Evolutionary conservation across 1,139 yeast genomes (phyloP), one percentile per base, ranked within the genome.

Genomic region (Zhuliangozyma blackwelliae): DNA sequence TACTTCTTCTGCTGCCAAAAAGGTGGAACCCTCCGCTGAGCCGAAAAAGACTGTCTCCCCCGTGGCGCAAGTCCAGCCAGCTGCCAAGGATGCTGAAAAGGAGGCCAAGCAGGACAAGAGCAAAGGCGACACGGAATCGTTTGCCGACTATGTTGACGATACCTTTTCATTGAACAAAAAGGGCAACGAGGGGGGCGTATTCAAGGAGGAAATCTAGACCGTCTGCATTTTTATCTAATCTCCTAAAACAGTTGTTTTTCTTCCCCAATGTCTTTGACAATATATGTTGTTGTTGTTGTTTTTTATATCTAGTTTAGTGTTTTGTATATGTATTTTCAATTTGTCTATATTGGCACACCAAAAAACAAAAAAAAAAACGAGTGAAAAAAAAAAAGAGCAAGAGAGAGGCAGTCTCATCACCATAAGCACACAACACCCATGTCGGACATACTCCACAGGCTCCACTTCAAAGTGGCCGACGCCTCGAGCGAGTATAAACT

Each of bases 401-500:
- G 4, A n/a, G n/a, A n/a, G n/a, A n/a, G 16, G 16, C 16, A 16
- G 4, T 16, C 16, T 3, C 16, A 16, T 16, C 16, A 16, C 16
- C 16, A 23, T 10, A 23, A 10, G 10, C 9, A 7, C 25, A 23
- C 9, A 23, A 23, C 27, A 9, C 29, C 7, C 29, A 42, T 41
- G 45, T n/a, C 45, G 11, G 44, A 37, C 25, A 9, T 44, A 13
- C 38, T 44, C 27, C 40, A 38, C 12, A 35, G 32, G 11, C 37
- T 40, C 16, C 44, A 45, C 44, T 70, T 67, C 53, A 63, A 65
- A 47, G 37, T 67, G n/a, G 62, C 63, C 5, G 51, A 52, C 31
- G 74, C 74, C 7, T 51, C 62, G 21, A 63, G 62, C 21, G 73
- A 64, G 36, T 70, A 70, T 44, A 75, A 74, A 41, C 57, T 65